Evolutionary conservation across 371 early-diverging fungal genomes (phyloP).

Genomic region (Apophysomyces sp.): DNA sequence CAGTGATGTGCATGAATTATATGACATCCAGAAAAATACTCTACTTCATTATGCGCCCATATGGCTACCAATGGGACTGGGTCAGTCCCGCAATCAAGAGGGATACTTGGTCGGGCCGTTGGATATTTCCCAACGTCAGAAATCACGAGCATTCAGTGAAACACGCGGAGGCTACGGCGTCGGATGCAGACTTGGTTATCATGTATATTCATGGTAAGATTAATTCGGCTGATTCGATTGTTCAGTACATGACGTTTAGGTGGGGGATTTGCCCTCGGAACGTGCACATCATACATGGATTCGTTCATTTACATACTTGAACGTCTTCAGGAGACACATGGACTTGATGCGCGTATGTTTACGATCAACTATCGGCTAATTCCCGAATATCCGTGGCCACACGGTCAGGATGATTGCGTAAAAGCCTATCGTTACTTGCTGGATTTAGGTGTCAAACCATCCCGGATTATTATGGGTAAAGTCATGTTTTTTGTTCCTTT

Average conservation of each 20-base stretch:
- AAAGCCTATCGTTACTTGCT: conserved; percentile 29
- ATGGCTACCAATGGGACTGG: conserved; percentile 18
- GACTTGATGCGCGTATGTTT: conserved; percentile 25
- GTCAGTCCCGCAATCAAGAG: conserved; percentile 5
- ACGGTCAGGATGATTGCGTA: conserved; percentile 18
- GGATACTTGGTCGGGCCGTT: conserved; percentile 12
- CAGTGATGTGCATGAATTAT: background rate
- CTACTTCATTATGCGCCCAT: background rate
- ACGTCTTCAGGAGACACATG: conserved; percentile 12
- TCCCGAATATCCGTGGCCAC: conserved; percentile 16
- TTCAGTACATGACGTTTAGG: conserved; percentile 12
- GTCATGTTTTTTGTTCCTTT: background rate
- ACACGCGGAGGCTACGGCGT: conserved; percentile 15
- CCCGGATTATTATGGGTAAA: conserved; percentile 35
- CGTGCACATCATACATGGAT: conserved; percentile 22
- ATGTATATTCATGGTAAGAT: conserved; percentile 35
- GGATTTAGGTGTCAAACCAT: conserved; percentile 19
- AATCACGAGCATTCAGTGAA: background rate
- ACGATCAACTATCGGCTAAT: conserved; percentile 23
- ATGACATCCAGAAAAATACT: background rate
- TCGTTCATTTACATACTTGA: conserved; percentile 27
- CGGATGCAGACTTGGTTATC: conserved; percentile 22
- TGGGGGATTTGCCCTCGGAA: conserved; percentile 31
- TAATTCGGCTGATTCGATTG: background rate
- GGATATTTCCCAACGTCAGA: conserved; percentile 16